Conservation (phyloP, 805 yeast genomes). For the Metschnikowia orientalis region DNA sequence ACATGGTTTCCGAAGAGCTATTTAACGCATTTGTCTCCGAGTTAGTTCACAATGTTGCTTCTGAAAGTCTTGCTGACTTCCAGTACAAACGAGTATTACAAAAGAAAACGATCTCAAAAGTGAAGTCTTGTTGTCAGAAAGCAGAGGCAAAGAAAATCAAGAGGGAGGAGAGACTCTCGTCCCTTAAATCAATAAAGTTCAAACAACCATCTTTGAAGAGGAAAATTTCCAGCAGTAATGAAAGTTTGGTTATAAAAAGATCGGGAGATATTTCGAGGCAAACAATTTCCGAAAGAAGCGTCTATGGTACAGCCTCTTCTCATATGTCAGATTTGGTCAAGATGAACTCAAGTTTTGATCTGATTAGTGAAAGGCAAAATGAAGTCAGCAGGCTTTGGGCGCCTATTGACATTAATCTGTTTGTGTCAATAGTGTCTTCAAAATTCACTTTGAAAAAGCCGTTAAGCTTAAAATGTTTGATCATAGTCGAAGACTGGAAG, state of each 20-base stretch:
- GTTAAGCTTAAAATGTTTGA: constrained; percentile 30
- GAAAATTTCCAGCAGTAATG: constrained; percentile 2
- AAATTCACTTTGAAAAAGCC: constrained; percentile 24
- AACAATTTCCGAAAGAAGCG: too few relatives aligned
- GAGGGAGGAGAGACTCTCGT: constrained; percentile 31
- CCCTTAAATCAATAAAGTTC: constrained; percentile 26
- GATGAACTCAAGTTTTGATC: not conserved
- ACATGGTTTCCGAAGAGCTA: constrained; percentile 45
- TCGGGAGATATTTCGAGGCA: too few relatives aligned
- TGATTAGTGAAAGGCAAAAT: constrained; percentile 25
- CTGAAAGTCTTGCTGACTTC: constrained; percentile 45
- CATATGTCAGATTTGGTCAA: too few relatives aligned
- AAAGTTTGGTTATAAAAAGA: constrained; percentile 2
- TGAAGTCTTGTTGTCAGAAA: constrained; percentile 27
- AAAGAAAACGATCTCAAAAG: constrained; percentile 22
- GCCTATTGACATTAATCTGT: constrained; percentile 37
- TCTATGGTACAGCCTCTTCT: too few relatives aligned
- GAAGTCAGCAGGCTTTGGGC: constrained; percentile 44
- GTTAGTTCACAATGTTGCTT: constrained; percentile 39
- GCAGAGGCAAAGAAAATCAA: constrained; percentile 22
- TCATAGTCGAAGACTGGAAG: constrained; percentile 49
- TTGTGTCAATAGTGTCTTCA: constrained; percentile 28
- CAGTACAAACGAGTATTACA: constrained; percentile 32
- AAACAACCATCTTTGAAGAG: constrained; percentile 20
- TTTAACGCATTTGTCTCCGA: constrained; percentile 61